Percentiles rank a stretch among this genome's conserved stretches.
Evolutionary conservation across 2,329 filamentous ascomycete genomes (phyloP).

Genomic region (Calonectria hongkongensis): DNA sequence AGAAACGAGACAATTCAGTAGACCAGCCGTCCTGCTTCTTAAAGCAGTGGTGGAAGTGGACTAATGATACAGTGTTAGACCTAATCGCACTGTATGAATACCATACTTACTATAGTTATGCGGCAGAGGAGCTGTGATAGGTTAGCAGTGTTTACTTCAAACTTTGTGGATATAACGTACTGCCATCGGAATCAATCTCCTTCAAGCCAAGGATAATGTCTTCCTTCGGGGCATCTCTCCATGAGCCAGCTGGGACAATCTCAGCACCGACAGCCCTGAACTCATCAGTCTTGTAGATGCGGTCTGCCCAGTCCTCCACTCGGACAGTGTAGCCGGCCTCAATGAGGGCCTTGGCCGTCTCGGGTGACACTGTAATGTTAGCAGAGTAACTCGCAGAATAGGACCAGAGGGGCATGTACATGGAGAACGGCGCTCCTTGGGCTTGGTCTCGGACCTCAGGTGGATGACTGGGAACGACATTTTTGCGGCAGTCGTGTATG

Average conservation of each 20-base stretch:
- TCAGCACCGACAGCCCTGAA: slow-evolving; percentile 77
- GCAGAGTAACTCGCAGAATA: neutral
- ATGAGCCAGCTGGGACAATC: slow-evolving; percentile 66
- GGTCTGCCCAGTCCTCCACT: slow-evolving; percentile 78
- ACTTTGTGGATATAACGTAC: neutral
- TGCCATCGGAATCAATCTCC: slow-evolving; percentile 75
- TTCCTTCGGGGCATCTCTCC: slow-evolving; percentile 74
- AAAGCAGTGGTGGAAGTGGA: slow-evolving; percentile 84
- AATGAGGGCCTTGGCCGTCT: slow-evolving; percentile 67
- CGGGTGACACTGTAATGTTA: slow-evolving; percentile 47
- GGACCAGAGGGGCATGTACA: slow-evolving; percentile 2
- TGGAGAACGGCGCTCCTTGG: slow-evolving; percentile 27
- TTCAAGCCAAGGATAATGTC: slow-evolving; percentile 85
- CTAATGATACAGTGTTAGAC: neutral
- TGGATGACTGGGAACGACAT: slow-evolving; percentile 26
- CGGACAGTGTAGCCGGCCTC: slow-evolving; percentile 81
- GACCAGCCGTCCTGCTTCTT: slow-evolving; percentile 87
- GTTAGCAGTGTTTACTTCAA: neutral
- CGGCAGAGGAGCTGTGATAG: slow-evolving; percentile 5
- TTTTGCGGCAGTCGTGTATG: neutral
- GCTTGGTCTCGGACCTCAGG: slow-evolving; percentile 34
- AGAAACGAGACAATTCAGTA: slow-evolving; percentile 83
- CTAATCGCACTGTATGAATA: too few relatives aligned
- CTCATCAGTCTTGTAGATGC: slow-evolving; percentile 78
- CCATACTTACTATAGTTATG: slow-evolving; percentile 47